Conservation (phyloP, 148 eudicot genomes). For the Silene latifolia region DNA sequence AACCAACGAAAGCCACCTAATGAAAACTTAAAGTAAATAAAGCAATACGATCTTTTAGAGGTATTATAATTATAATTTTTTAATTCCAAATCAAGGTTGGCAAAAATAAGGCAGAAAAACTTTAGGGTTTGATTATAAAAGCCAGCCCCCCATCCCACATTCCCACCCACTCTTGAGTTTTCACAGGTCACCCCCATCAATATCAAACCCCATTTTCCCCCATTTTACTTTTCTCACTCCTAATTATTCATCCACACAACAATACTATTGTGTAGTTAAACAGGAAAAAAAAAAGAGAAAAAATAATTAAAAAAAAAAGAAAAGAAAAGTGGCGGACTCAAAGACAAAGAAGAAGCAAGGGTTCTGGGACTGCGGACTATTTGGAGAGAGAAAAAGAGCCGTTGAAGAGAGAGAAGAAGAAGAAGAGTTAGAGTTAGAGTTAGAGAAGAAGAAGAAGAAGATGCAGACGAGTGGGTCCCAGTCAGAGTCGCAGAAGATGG, state of each 20-base stretch:
- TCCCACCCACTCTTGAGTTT: neutral
- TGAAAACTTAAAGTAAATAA: too few relatives aligned
- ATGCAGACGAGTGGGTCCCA: constrained; percentile 32
- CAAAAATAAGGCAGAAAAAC: neutral
- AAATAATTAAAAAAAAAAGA: too few relatives aligned
- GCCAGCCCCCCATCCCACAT: neutral
- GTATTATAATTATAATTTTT: neutral
- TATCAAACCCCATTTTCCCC: neutral
- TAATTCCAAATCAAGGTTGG: neutral
- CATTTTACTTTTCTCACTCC: neutral
- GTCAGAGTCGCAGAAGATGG: constrained; percentile 13
- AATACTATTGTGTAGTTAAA: neutral
- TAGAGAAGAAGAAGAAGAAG: constrained; percentile 15
- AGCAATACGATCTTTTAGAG: too few relatives aligned
- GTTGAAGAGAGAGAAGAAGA: constrained; percentile 3
- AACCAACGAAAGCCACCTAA: too few relatives aligned
- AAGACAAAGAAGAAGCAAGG: neutral
- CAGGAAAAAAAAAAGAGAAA: neutral
- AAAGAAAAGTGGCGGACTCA: constrained; percentile 10
- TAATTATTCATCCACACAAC: neutral
- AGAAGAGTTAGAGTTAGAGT: neutral
- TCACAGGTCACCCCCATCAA: too few relatives aligned
- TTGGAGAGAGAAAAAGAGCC: constrained; percentile 7
- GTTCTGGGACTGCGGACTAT: neutral
- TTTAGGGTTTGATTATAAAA: constrained; percentile 2